Conservation (phyloP, 768 basidiomycete genomes). For the Tephrocybe rancida region DNA sequence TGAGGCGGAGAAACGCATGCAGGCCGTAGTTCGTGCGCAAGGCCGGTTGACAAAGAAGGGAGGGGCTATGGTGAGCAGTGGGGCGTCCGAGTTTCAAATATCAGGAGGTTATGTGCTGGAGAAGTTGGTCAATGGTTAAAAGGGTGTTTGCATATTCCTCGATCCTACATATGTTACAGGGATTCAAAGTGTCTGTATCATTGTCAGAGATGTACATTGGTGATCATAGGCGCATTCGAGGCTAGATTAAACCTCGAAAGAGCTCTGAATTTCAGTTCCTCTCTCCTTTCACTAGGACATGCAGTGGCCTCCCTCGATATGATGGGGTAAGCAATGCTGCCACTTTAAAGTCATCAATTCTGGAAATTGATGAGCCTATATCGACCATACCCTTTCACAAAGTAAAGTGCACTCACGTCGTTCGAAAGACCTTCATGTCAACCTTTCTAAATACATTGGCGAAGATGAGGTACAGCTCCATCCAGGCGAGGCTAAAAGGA, state of each 20-base stretch:
- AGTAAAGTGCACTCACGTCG: conserved; percentile 6
- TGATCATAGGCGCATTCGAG: no score
- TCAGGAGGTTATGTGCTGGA: conserved; percentile 64
- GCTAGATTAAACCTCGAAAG: no score
- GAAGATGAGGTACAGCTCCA: conserved; percentile 11
- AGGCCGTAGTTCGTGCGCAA: conserved; percentile 78
- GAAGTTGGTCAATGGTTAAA: conserved; percentile 46
- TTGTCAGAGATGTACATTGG: no score
- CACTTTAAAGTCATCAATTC: conserved; percentile 11
- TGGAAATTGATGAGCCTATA: neutral
- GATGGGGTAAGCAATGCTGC: conserved; percentile 3
- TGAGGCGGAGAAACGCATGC: conserved; percentile 84
- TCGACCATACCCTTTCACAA: no score
- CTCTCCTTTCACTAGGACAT: conserved; percentile 1
- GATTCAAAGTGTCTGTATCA: neutral
- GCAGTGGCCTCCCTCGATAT: conserved; percentile 4
- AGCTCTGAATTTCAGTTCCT: neutral
- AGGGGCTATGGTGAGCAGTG: conserved; percentile 71
- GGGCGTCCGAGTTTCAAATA: conserved; percentile 79
- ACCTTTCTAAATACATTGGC: conserved; percentile 13
- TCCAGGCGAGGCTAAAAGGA: conserved; percentile 4
- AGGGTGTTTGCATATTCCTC: neutral
- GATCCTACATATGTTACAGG: neutral
- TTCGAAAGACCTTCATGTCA: conserved; percentile 5
- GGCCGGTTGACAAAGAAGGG: conserved; percentile 81